A percentile compares a stretch with the other conserved stretches of the same genome.
Conservation (phyloP, 768 basidiomycete genomes). For the Cystobasidium onofrii region DNA sequence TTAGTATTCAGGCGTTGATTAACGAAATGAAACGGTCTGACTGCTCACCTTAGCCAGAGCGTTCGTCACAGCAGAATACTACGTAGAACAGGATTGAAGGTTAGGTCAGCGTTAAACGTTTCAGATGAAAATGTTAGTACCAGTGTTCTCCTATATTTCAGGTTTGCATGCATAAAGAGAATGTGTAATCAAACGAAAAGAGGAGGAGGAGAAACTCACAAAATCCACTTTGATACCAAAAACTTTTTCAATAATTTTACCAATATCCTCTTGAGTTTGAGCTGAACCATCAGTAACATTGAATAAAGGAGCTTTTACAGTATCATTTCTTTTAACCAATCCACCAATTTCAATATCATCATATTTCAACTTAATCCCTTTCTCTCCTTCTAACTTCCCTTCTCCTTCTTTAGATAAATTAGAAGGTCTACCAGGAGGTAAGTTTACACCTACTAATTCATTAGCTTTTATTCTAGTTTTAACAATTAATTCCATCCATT, state of each 20-base stretch:
- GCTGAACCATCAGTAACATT: constrained; percentile 34
- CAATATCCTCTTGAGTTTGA: constrained; percentile 35
- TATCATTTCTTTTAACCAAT: constrained; percentile 27
- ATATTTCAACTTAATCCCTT: neutral
- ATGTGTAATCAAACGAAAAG: too few relatives aligned
- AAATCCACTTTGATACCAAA: constrained; percentile 37
- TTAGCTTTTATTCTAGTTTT: constrained; percentile 14
- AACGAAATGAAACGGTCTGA: neutral
- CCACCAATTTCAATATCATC: constrained; percentile 3
- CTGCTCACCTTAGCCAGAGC: constrained; percentile 32
- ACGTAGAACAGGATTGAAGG: neutral
- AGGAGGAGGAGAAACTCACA: too few relatives aligned
- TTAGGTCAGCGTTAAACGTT: neutral
- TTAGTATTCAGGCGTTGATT: neutral
- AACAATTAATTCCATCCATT: constrained; percentile 20
- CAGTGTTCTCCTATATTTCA: too few relatives aligned
- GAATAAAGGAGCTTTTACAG: constrained; percentile 32
- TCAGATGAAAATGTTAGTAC: too few relatives aligned
- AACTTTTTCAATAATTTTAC: constrained; percentile 27
- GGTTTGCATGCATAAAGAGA: too few relatives aligned
- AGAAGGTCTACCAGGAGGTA: constrained; percentile 25
- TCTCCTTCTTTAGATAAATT: neutral
- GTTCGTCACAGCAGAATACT: constrained; percentile 33
- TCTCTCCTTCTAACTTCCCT: neutral
- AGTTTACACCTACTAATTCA: constrained; percentile 19